Base-by-base conservation (phyloP, 331 rosid genomes). In the Rhamnella rubrinervis region DNA sequence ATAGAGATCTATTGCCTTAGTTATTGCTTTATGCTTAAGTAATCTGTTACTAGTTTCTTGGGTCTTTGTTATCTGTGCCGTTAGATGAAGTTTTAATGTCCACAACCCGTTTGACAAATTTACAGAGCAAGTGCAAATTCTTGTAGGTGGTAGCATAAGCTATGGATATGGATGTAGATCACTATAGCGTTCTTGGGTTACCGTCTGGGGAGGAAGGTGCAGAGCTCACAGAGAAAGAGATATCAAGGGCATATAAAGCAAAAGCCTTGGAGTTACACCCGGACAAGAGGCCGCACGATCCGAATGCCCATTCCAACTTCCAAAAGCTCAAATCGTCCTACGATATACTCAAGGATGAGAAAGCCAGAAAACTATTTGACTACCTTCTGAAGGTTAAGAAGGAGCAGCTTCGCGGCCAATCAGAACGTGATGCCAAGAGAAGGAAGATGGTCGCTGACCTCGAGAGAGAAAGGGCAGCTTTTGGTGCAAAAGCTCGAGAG, bases 211-310 rank as follows among this genome's bases (percentile, higher is more conserved):
- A 88, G 82, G 88, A 90, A 75, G 97, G 95, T 0, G 74, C 97
- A 1, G 84, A 84, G 61, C 86, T 88, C 23, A 75, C 87, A 0
- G 91, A 78, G 57, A 86, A 93, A 47, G 89, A 90, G 35, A 88
- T 93, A 63, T 76, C 84, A 3, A 93, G 87, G 64, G 96, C 91
- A 1, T 93, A 93, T 85, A 82, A 78, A 83, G 76, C 18, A 4
- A 90, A 83, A 75, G 98, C 98, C 41, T 74, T 89, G 40, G 96
- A 81, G 59, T 66, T 90, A 73, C 98, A 93, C 69, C 98, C 98
- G 0, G 98, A 93, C 82, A 93, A 93, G 88, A 85, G 89, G 66
- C 97, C 84, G 0, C 95, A 87, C 28, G 95, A 93, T 76, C 86
- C 96, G 2, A 73, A 90, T 75, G 97, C 98, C 71, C 86, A 81